Conservation (phyloP, 2,329 filamentous ascomycete species). For the Paraphoma sp. region DNA sequence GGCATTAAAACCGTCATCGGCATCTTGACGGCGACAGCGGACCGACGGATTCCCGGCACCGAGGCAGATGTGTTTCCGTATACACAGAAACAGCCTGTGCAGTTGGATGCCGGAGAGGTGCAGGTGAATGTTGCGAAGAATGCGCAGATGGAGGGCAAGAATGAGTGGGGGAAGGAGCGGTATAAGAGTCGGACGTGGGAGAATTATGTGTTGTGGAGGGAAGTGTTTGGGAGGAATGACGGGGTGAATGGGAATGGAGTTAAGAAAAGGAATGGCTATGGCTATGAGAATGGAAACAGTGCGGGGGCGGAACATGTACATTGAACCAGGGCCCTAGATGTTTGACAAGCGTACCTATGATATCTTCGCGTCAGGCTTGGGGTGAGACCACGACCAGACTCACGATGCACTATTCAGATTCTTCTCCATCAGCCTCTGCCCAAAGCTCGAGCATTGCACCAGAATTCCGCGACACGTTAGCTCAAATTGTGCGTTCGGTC, state of each 20-base stretch:
- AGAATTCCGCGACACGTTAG: no score
- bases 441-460: no score
- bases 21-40: conserved; percentile 38
- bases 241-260: neutral
- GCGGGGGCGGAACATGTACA: no score
- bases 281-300: neutral
- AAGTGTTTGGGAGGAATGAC: conserved; percentile 27
- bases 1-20: conserved; percentile 37
- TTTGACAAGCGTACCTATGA: no score
- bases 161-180: conserved; percentile 24
- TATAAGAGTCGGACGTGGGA: conserved; percentile 42
- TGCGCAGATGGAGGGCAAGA: conserved; percentile 25
- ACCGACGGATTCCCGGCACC: conserved; percentile 40
- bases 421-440: no score
- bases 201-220: conserved; percentile 33
- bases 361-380: no score
- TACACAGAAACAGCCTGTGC: conserved; percentile 16
- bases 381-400: no score
- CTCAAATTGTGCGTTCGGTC: no score
- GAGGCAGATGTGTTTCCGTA: conserved; percentile 36
- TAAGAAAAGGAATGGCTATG: neutral
- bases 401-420: no score
- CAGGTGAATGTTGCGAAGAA: conserved; percentile 17
- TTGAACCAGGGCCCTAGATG: no score
- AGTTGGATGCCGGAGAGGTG: conserved; percentile 7